Conservation (phyloP, 352 stramenopile species). For the Nothophytophthora sp. region DNA sequence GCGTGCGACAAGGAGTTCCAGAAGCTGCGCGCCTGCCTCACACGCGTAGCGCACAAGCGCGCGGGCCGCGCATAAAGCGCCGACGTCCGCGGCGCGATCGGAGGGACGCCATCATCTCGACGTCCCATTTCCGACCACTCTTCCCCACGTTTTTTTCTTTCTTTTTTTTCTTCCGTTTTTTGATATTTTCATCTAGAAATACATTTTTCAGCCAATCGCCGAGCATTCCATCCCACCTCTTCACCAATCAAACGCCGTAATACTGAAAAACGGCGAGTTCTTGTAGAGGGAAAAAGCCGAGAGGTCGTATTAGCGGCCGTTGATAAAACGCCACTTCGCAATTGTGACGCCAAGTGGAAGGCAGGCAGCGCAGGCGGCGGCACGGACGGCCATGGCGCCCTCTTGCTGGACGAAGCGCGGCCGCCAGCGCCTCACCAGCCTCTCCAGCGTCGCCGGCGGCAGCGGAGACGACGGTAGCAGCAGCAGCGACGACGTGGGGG, state of each 20-base stretch:
- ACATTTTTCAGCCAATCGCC: too few relatives aligned
- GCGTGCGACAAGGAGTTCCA: slow-evolving; percentile 75
- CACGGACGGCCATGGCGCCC: too few relatives aligned
- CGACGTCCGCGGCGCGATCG: background rate
- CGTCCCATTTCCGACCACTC: too few relatives aligned
- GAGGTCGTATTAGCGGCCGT: too few relatives aligned
- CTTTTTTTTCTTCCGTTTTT: background rate
- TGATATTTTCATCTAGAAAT: background rate
- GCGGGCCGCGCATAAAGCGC: slow-evolving; percentile 31
- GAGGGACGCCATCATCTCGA: background rate
- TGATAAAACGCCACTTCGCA: background rate
- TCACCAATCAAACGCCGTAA: too few relatives aligned
- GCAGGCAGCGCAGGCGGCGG: background rate
- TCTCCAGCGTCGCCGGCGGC: background rate
- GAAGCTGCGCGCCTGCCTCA: slow-evolving; percentile 71
- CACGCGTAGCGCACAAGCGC: slow-evolving; percentile 44
- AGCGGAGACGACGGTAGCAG: slow-evolving; percentile 8
- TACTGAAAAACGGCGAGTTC: too few relatives aligned
- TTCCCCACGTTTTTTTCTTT: background rate
- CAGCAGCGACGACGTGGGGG: slow-evolving; percentile 7
- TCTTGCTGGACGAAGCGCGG: too few relatives aligned
- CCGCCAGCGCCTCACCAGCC: background rate
- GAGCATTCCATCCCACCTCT: too few relatives aligned
- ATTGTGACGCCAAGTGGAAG: background rate
- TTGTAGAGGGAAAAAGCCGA: too few relatives aligned